Conservation (phyloP, 2,329 filamentous ascomycete species). For the Sphaerulina musiva region DNA sequence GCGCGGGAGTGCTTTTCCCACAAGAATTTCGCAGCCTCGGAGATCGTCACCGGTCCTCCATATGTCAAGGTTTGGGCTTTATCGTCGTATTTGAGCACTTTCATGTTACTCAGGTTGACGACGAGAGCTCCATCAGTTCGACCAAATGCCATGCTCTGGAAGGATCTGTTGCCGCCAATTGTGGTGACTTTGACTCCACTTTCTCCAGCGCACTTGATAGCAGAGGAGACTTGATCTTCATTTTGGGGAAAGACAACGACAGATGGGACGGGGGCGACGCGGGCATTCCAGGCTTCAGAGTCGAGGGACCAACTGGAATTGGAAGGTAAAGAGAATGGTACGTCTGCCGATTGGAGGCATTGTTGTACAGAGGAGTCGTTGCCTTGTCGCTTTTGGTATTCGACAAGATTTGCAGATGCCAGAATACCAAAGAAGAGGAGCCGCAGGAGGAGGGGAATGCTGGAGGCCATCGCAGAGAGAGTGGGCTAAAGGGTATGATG, state of each 20-base stretch:
- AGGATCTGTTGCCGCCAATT: background rate
- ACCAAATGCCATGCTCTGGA: background rate
- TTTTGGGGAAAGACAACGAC: conserved; percentile 5
- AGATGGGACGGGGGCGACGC: background rate
- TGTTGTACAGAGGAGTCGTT: background rate
- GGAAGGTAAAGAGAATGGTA: background rate
- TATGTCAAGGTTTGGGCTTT: background rate
- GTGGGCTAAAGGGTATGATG: too few relatives aligned
- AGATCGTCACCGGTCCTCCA: background rate
- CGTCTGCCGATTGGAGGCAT: background rate
- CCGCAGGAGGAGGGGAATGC: too few relatives aligned
- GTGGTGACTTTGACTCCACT: background rate
- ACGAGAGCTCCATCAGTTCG: background rate
- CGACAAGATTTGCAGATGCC: background rate
- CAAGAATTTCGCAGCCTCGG: background rate
- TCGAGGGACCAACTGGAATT: background rate
- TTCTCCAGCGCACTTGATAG: conserved; percentile 1
- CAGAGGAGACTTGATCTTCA: background rate
- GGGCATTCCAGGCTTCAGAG: background rate
- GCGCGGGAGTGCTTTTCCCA: background rate
- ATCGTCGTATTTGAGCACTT: background rate
- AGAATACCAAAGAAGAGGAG: too few relatives aligned
- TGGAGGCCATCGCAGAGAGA: too few relatives aligned
- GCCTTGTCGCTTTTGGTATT: background rate
- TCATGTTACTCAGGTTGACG: background rate